A percentile compares a stretch with the other conserved stretches of the same genome.
Evolutionary conservation across 176 grass and related monocot species (phyloP).

Genomic region (Juncus effusus): DNA sequence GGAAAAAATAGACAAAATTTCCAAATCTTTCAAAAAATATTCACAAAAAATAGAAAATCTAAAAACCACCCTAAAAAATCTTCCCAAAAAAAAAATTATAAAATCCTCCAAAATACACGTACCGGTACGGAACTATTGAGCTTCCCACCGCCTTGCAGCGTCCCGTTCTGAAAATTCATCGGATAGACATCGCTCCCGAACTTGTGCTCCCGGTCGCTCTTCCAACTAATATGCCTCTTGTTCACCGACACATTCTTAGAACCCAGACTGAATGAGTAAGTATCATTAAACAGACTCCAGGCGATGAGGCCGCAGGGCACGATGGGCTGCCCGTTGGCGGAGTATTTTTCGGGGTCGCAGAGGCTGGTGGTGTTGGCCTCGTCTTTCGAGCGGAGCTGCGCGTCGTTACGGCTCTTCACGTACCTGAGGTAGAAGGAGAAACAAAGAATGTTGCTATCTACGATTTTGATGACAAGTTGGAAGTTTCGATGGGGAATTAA

Average conservation of each 20-base stretch:
- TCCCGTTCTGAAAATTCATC: slow-evolving; percentile 85
- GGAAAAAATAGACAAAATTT: slow-evolving; percentile 22
- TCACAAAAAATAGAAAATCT: background rate
- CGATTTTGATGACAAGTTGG: too few relatives aligned
- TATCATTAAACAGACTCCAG: slow-evolving; percentile 99
- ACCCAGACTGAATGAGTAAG: slow-evolving; percentile 59
- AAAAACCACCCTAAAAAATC: slow-evolving; percentile 11
- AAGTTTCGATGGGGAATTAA: too few relatives aligned
- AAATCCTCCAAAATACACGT: slow-evolving; percentile 34
- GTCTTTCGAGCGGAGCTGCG: slow-evolving; percentile 42
- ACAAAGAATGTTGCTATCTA: too few relatives aligned
- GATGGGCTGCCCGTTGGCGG: slow-evolving; percentile 51
- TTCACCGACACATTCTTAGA: slow-evolving; percentile 49
- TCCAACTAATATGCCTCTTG: slow-evolving; percentile 93
- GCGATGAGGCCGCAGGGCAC: slow-evolving; percentile 94
- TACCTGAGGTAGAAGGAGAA: slow-evolving; percentile 49
- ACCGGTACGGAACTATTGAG: slow-evolving; percentile 50
- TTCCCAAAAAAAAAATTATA: slow-evolving; percentile 10
- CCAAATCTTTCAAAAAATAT: background rate
- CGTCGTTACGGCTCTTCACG: slow-evolving; percentile 93
- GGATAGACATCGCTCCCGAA: slow-evolving; percentile 89
- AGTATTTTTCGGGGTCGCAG: slow-evolving; percentile 76
- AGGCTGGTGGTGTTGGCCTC: slow-evolving; percentile 44
- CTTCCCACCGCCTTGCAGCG: slow-evolving; percentile 53
- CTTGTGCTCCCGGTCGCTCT: slow-evolving; percentile 96